Conservation (phyloP, 768 basidiomycete genomes). For the Sistotremastrum niveocremeum region DNA sequence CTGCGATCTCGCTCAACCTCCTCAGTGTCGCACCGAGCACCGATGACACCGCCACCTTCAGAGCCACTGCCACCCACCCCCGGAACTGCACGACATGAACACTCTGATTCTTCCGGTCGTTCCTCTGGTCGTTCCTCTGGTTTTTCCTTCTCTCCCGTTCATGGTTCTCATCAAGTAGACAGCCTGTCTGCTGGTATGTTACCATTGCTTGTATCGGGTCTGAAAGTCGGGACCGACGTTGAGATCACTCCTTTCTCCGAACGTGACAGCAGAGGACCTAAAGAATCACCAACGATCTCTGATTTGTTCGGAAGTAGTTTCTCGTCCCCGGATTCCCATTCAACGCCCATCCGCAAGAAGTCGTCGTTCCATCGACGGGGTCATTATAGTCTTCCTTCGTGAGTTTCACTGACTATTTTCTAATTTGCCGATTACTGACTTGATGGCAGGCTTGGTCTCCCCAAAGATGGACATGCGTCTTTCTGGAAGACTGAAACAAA, state of each 20-base stretch:
- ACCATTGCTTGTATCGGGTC: constrained; percentile 52
- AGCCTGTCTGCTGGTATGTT: constrained; percentile 56
- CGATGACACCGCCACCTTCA: constrained; percentile 11
- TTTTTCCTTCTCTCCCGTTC: constrained; percentile 45
- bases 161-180: constrained; percentile 50
- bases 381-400: constrained; percentile 60
- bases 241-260: constrained; percentile 19
- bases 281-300: background rate
- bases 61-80: constrained; percentile 58
- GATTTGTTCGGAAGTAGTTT: constrained; percentile 25
- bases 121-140: constrained; percentile 49
- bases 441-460: constrained; percentile 39
- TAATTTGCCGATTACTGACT: background rate
- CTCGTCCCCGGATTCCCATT: constrained; percentile 43
- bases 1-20: constrained; percentile 23
- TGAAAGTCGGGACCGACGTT: constrained; percentile 44
- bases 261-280: background rate
- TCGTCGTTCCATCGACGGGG: constrained; percentile 46
- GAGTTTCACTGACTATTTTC: constrained; percentile 9
- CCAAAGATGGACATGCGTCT: constrained; percentile 41
- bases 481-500: constrained; percentile 43
- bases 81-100: constrained; percentile 38
- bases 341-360: constrained; percentile 39
- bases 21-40: constrained; percentile 16
- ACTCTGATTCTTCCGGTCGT: constrained; percentile 35